Evolutionary conservation across 768 basidiomycete species (phyloP).

Genomic region (Calocera viscosa): DNA sequence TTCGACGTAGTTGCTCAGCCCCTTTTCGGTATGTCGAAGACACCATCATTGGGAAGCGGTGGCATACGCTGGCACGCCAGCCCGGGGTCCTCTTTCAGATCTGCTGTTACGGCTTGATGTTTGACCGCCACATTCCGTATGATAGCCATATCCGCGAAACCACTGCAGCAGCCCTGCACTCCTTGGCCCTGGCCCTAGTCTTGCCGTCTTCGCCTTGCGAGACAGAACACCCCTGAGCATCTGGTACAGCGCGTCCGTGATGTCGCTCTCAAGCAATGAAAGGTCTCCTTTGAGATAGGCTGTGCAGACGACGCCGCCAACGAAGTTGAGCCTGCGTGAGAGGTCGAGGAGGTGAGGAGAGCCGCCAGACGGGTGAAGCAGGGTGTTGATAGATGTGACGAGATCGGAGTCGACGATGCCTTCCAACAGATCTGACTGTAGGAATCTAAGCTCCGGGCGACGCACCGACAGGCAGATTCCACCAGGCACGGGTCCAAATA

Average conservation of each 20-base stretch:
- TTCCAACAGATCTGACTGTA: constrained; percentile 88
- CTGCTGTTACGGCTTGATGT: constrained; percentile 94
- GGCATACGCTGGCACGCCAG: constrained; percentile 86
- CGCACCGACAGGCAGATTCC: constrained; percentile 87
- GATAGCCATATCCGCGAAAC: constrained; percentile 90
- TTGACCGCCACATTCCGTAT: constrained; percentile 94
- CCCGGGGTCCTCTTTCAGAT: constrained; percentile 84
- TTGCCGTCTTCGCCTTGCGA: constrained; percentile 39
- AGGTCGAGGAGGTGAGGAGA: constrained; percentile 71
- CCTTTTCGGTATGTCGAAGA: constrained; percentile 92
- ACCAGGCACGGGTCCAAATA: constrained; percentile 96
- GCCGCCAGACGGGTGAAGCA: constrained; percentile 74
- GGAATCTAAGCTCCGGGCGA: constrained; percentile 87
- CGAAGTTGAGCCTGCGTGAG: constrained; percentile 79
- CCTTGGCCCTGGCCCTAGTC: constrained; percentile 46
- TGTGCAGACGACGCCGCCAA: constrained; percentile 72
- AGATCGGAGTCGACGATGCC: constrained; percentile 59
- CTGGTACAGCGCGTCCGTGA: constrained; percentile 85
- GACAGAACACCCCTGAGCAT: constrained; percentile 91
- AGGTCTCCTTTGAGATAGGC: constrained; percentile 81
- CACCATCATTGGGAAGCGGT: constrained; percentile 87
- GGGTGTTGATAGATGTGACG: constrained; percentile 70
- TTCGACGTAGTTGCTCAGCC: constrained; percentile 54
- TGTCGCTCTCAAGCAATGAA: constrained; percentile 77
- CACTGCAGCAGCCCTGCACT: constrained; percentile 74